Evolutionary conservation across 805 yeast genomes (phyloP), one percentile per base, ranked within the genome.

Genomic region (Zygoascus tannicola): DNA sequence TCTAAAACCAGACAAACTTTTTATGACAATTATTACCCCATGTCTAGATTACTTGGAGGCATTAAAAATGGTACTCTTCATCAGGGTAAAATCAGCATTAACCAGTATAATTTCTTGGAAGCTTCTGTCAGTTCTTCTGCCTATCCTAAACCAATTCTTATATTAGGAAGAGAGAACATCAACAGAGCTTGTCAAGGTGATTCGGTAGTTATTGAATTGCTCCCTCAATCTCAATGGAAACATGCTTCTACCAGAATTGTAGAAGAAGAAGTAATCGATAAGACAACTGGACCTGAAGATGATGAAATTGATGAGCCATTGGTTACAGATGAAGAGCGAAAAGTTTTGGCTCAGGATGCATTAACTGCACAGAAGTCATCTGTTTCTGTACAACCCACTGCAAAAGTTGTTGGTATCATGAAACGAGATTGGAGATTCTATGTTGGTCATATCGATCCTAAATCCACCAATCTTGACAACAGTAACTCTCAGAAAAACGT

Each of bases 381-480:
- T 22, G 70, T 66, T 3, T 73, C 66, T 15, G 61, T 81, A 19
- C 87, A 83, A 57, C 98, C 97, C n/a, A 90, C 98, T 0, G 97
- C 94, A 2, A 76, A 78, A 52, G 83, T 92, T 30, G 97, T 92
- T 10, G 94, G 95, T 22, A 74, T 92, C 21, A 68, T 80, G 35
- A 81, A 85, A 65, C 75, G 99, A 64, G 85, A 90, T 49, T 92
- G 98, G 98, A 76, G 98, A 61, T 79, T 80, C 52, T 92, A 88
- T 58, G 98, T 92, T 32, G 98, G 98, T 12, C 96, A 88, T 62
- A 72, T 92, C 49, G 81, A 90, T 2, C 81, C 86, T 35, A 73
- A 79, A 32, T 80, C 94, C 2, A 81, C 83, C 1, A 32, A 41
- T 34, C 22, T 52, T 33, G 37, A 48, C 43, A 77, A 75, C 42